A percentile compares a stretch with the other conserved stretches of the same genome.
Conservation (phyloP, 2,329 filamentous ascomycete genomes). For the Fusarium keratoplasticum region DNA sequence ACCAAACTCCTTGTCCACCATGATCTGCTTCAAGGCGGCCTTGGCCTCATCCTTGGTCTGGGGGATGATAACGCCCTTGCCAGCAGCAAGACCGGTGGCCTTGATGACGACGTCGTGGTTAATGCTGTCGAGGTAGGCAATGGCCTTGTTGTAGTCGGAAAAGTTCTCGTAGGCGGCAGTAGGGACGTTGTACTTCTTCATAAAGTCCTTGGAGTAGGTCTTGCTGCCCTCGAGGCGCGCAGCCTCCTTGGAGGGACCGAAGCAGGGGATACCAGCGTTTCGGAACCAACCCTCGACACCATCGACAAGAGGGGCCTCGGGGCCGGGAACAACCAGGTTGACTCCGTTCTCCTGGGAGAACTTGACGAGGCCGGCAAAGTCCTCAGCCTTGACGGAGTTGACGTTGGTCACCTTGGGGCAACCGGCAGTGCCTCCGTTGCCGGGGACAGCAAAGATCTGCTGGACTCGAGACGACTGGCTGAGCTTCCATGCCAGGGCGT, state of each 20-base stretch:
- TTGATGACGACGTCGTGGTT: conserved; percentile 89
- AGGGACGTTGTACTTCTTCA: conserved; percentile 89
- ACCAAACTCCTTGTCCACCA: conserved; percentile 89
- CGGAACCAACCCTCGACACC: conserved; percentile 89
- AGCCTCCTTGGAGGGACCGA: conserved; percentile 86
- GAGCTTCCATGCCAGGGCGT: conserved; percentile 94
- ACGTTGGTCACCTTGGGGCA: conserved; percentile 81
- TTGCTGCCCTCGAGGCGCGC: conserved; percentile 96
- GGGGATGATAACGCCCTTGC: conserved; percentile 95
- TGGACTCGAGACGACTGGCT: conserved; percentile 83
- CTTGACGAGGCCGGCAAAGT: conserved; percentile 81
- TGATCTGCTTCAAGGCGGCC: conserved; percentile 85
- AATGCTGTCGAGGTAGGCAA: conserved; percentile 78
- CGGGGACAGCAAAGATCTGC: conserved; percentile 77
- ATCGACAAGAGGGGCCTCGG: conserved; percentile 92
- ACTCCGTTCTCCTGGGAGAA: conserved; percentile 80
- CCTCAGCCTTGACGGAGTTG: conserved; percentile 73
- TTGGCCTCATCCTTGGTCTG: conserved; percentile 84
- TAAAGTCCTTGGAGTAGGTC: conserved; percentile 97
- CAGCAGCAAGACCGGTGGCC: conserved; percentile 89
- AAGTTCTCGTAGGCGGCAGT: conserved; percentile 95
- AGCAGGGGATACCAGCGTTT: conserved; percentile 78
- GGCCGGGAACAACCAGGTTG: conserved; percentile 89
- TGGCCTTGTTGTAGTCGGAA: conserved; percentile 77
- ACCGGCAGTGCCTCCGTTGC: conserved; percentile 87